Conservation (phyloP, 257 asterid species). For the Solanum pennellii region DNA sequence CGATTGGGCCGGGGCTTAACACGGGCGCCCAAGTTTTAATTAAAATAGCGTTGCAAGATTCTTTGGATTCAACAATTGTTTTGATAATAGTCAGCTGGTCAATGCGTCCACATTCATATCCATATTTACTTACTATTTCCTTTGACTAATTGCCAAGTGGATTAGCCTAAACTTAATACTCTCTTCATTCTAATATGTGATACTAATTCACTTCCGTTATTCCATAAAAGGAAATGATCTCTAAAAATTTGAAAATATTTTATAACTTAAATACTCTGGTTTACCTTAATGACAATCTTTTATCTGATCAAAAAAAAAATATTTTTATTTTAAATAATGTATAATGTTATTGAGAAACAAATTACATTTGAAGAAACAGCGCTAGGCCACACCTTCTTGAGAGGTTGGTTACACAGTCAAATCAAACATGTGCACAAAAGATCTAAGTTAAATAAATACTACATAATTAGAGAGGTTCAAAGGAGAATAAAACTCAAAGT, state of each 20-base stretch:
- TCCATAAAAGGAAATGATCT: neutral
- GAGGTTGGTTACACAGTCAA: no score
- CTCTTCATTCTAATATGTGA: neutral
- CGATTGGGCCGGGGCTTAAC: neutral
- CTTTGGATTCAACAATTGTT: neutral
- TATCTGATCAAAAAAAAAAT: fast-evolving
- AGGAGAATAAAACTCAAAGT: no score
- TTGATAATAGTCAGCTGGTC: neutral
- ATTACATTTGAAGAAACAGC: no score
- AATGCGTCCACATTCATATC: neutral
- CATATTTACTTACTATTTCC: neutral
- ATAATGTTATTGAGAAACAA: no score
- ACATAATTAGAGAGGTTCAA: no score
- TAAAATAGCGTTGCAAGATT: neutral
- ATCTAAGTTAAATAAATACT: no score
- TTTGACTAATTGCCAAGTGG: neutral
- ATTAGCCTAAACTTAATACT: neutral
- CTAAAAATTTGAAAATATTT: neutral
- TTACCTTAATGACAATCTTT: neutral
- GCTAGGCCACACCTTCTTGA: no score
- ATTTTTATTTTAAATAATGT: no score
- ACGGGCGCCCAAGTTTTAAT: neutral
- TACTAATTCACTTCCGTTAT: neutral
- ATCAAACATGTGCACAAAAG: no score
- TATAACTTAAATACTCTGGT: neutral